Evolutionary conservation across 768 basidiomycete genomes (phyloP), one percentile per base, ranked within the genome.

Genomic region (Leccinum olivaceopallidum): DNA sequence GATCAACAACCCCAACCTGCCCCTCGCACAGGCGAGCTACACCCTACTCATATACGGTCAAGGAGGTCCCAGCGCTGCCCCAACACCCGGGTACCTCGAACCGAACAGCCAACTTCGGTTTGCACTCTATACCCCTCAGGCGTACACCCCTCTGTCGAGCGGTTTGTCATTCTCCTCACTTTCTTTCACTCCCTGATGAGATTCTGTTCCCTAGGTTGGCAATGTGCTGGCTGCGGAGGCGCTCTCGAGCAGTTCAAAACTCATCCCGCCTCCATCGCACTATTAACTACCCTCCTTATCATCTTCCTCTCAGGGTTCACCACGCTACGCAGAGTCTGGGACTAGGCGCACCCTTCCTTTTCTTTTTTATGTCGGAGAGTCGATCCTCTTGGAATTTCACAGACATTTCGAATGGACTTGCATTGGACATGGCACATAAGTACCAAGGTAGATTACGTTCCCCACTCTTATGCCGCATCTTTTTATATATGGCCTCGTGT

Each of bases 11-110:
- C 81, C 81, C 1, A 77, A 75, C 37, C 71, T 79, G n/a, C 86
- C 86, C 5, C 81, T 89, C 49, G 85, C 81, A 2, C 81, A 83
- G 61, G 85, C 80, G 22, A 78, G 79, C 26, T 90, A 89, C 71
- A 85, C 84, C 24, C 71, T 89, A 7, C 77, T 79, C 10, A 79
- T 90, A 42, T 84, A 76, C 69, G 87, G 80, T 61, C 74, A 82
- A 53, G 75, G 83, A 30, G 88, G 88, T 5, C 75, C 81, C 22
- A 81, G 75, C 14, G 83, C 82, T 1, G 67, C 70, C 6, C 70
- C 83, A 8, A 65, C 76, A 7, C 80, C 83, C 0, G 88, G 88
- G 0, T 73, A 77, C 63, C 77, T 90, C 57, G 77, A 73, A 55
- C 80, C 85, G 39, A 85, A 87, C 69, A 75, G 75, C 30, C 73